Base-by-base conservation (phyloP, 805 yeast genomes). In the Ogataea neopini region DNA sequence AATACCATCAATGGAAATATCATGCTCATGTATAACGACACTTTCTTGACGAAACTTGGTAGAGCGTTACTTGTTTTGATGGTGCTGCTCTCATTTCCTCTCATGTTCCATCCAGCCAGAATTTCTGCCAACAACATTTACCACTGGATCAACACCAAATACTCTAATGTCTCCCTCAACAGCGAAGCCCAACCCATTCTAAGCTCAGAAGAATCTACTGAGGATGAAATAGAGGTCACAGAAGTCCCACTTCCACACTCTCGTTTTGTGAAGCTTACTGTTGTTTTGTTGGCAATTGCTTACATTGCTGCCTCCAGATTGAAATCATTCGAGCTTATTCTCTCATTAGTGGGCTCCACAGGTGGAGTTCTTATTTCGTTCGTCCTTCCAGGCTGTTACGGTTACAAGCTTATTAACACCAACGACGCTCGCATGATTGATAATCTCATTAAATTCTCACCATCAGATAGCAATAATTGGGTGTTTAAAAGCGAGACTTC, bases 331-430 rank as follows among this genome's bases (percentile, higher is more conserved):
- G 91, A 85, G 44, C 74, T 78, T 29, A 86, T 86, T 3, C 66
- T 86, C 40, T 80, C 92, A 1, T 68, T 86, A 44, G 90, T 86
- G 8, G 95, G 95, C 3, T 85, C 91, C 4, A 86, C 94, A 0
- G 95, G 95, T 0, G 86, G 91, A 4, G 87, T 91, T 0, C 72
- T 88, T 20, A 86, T 86, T 43, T 81, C 89, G 19, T 86, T 86
- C 63, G 84, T 85, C 8, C 70, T 86, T 36, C 95, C 95, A 0
- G 94, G 95, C 0, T 69, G 83, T 47, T 86, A 86, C 63, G 92
- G 92, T 0, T 86, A 69, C 61, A 76, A 81, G 61, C 63, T 80
- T 46, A 72, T 80, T n/a, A 73, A 54, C n/a, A 54, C 59, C 6
- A 43, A 57, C 18, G 61, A 64, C 40, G 37, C 46, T 6, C 35